A percentile compares a stretch with the other conserved stretches of the same genome.
These are phyloP conservation scores for Galerina marginata DNA, from an alignment of 768 basidiomycete genomes.

Conservation along the genomic window DNA sequence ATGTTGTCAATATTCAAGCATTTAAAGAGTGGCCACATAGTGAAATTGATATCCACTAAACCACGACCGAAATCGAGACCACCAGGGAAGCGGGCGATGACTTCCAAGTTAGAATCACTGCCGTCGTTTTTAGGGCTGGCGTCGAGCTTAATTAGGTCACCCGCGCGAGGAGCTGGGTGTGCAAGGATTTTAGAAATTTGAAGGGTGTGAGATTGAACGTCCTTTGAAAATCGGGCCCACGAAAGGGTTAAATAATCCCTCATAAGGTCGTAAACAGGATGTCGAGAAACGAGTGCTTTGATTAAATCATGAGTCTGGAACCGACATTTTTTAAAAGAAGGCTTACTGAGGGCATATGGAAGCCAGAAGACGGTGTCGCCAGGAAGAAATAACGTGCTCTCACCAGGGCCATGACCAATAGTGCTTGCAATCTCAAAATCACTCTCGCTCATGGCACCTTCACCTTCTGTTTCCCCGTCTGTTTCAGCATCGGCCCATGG, in stretches of 20 bases:
- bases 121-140: constrained; percentile 71
- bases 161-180: constrained; percentile 86
- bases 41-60: constrained; percentile 92
- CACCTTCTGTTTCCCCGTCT: constrained; percentile 76
- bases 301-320: constrained; percentile 1
- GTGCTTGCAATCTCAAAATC: constrained; percentile 86
- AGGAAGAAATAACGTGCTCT: constrained; percentile 87
- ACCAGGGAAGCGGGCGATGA: constrained; percentile 91
- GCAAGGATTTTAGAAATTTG: constrained; percentile 89
- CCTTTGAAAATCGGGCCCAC: constrained; percentile 94
- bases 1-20: constrained; percentile 93
- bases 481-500: constrained; percentile 80
- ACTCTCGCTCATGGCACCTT: constrained; percentile 83
- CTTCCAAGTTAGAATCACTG: constrained; percentile 66
- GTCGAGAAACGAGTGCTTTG: constrained; percentile 86
- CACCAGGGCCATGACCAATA: constrained; percentile 81
- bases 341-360: constrained; percentile 88
- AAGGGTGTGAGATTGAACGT: constrained; percentile 90
- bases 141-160: constrained; percentile 85
- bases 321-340: constrained; percentile 10
- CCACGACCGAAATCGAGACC: constrained; percentile 92
- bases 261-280: constrained; percentile 95
- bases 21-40: constrained; percentile 97
- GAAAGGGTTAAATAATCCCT: constrained; percentile 94
- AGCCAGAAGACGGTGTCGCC: constrained; percentile 95